A percentile compares a stretch with the other conserved stretches of the same genome.
phyloP scores from a whole-genome alignment of 441 rosid genomes.

The Erodium chrysanthum region DNA sequence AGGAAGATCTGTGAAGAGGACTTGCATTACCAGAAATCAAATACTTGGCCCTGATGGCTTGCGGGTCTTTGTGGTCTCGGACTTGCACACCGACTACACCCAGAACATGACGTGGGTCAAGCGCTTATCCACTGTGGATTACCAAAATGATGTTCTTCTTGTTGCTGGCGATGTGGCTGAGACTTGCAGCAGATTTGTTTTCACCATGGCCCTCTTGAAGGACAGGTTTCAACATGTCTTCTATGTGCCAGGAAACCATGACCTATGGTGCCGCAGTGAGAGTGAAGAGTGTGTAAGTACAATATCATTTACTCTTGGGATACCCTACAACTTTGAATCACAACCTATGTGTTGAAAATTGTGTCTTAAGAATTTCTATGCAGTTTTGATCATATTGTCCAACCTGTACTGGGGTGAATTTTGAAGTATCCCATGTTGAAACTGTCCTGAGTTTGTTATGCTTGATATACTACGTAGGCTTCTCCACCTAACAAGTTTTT shows the following conservation, averaged over 20 bases:
- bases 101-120: constrained; percentile 54
- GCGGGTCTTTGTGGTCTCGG: constrained; percentile 47
- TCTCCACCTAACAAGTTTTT: too few species aligned
- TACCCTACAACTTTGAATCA: too few species aligned
- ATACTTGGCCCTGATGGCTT: constrained; percentile 17
- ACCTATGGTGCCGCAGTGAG: constrained; percentile 51
- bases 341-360: too few species aligned
- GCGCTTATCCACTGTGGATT: constrained; percentile 26
- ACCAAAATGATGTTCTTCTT: constrained; percentile 39
- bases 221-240: constrained; percentile 42
- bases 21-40: constrained; percentile 19
- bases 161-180: constrained; percentile 68
- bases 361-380: too few species aligned
- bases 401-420: too few species aligned
- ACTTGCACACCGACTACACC: constrained; percentile 51
- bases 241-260: constrained; percentile 59
- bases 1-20: background rate
- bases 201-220: constrained; percentile 49
- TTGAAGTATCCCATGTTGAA: too few species aligned
- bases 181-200: constrained; percentile 31
- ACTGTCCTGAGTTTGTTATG: too few species aligned
- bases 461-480: too few species aligned
- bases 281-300: constrained; percentile 11
- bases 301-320: too few species aligned
- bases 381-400: too few species aligned